Percentiles rank a stretch among this genome's conserved stretches.
phyloP scores from a whole-genome alignment of 805 yeast species.

The Teunomyces gatunensis region DNA sequence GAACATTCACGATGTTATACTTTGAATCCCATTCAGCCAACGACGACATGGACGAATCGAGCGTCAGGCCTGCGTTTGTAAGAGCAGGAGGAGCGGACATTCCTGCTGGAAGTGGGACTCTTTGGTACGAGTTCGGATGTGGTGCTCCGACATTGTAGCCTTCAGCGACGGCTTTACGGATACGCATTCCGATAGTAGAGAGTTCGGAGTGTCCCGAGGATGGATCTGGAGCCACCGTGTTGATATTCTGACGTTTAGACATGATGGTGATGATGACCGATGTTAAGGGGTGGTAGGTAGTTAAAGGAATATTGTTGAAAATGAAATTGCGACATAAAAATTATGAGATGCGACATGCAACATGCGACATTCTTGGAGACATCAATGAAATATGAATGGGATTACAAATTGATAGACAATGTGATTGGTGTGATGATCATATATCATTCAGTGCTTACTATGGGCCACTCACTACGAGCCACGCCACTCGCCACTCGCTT shows the following conservation, averaged over 20 bases:
- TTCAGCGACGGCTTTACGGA: slow-evolving; percentile 62
- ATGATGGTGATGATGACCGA: background rate
- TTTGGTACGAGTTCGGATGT: slow-evolving; percentile 8
- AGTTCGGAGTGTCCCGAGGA: slow-evolving; percentile 39
- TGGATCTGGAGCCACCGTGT: slow-evolving; percentile 7
- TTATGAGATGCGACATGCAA: too few species aligned
- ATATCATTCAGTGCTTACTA: too few species aligned
- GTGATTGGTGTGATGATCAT: too few species aligned
- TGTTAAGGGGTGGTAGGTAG: too few species aligned
- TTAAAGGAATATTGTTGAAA: too few species aligned
- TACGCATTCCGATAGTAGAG: slow-evolving; percentile 66
- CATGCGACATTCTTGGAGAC: too few species aligned
- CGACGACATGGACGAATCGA: slow-evolving; percentile 35
- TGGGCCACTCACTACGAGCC: too few species aligned
- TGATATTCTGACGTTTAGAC: background rate
- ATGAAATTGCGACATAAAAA: too few species aligned
- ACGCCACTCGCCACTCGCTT: too few species aligned
- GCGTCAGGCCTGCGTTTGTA: slow-evolving; percentile 42
- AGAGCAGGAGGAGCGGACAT: slow-evolving; percentile 45
- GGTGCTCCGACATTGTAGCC: slow-evolving; percentile 42
- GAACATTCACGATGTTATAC: slow-evolving; percentile 9
- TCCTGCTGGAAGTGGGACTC: slow-evolving; percentile 41
- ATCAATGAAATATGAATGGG: too few species aligned
- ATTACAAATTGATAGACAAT: too few species aligned
- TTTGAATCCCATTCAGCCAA: slow-evolving; percentile 42